Conservation (phyloP, 2,329 filamentous ascomycete species). For the Trichoderma pleuroti region DNA sequence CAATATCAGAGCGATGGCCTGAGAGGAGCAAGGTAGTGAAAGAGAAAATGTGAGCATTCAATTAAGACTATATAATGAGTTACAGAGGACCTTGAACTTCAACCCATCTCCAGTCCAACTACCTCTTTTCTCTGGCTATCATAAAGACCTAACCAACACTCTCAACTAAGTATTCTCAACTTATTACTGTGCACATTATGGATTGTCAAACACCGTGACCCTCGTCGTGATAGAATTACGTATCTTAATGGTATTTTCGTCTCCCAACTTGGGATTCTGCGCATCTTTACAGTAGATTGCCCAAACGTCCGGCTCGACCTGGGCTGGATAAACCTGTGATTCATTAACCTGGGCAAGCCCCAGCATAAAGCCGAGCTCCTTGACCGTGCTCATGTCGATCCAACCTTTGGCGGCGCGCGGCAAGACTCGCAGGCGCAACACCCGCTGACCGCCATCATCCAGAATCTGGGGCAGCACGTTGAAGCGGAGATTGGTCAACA, state of each 20-base stretch:
- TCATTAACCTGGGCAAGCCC: neutral
- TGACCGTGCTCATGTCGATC: neutral
- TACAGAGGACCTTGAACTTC: neutral
- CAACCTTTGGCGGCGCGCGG: neutral
- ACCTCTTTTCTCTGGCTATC: neutral
- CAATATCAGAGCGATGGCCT: accelerated
- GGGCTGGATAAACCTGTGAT: neutral
- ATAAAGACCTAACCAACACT: neutral
- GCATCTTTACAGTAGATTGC: neutral
- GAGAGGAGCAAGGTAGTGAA: neutral
- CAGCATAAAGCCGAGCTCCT: neutral
- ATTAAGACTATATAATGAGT: neutral
- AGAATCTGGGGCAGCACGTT: neutral
- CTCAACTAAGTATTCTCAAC: neutral
- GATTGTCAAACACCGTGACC: neutral
- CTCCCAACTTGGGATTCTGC: neutral
- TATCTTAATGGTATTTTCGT: neutral
- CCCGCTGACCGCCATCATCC: neutral
- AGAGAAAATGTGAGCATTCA: neutral
- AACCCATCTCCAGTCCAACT: neutral
- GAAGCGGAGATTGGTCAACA: neutral
- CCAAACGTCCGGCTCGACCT: neutral
- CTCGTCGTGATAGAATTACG: neutral
- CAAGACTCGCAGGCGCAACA: neutral
- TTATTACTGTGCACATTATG: neutral